A percentile compares a stretch with the other conserved stretches of the same genome.
Conservation (phyloP, 768 basidiomycete species). For the Agaricus sinodeliciosus region DNA sequence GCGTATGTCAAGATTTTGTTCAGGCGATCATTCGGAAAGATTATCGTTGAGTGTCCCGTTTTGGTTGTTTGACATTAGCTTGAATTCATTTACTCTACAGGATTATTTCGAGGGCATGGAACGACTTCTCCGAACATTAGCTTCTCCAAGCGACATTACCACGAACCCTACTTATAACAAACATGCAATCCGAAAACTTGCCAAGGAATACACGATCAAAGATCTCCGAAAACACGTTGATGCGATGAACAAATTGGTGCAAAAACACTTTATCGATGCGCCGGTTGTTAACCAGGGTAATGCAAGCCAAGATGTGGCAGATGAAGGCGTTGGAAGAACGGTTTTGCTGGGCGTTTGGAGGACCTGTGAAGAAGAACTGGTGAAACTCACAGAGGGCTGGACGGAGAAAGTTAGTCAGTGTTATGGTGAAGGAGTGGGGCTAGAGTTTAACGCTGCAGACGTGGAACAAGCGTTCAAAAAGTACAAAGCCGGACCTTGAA, state of each 20-base stretch:
- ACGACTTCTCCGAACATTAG: constrained; percentile 64
- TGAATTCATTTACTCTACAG: constrained; percentile 30
- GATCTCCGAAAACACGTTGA: constrained; percentile 89
- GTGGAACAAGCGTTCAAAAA: constrained; percentile 75
- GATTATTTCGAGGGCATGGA: constrained; percentile 95
- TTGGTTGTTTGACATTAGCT: neutral
- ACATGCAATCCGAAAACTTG: constrained; percentile 71
- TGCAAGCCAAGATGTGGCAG: constrained; percentile 1
- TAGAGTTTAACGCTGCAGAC: constrained; percentile 73
- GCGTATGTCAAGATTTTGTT: constrained; percentile 87
- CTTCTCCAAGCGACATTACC: constrained; percentile 50
- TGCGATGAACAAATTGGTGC: constrained; percentile 80
- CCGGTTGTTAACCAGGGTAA: constrained; percentile 22
- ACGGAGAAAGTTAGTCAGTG: constrained; percentile 65
- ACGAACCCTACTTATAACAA: constrained; percentile 72
- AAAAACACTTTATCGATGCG: constrained; percentile 89
- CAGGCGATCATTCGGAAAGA: constrained; percentile 77
- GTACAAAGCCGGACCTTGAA: constrained; percentile 31
- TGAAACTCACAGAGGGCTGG: constrained; percentile 68
- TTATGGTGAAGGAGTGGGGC: constrained; percentile 61
- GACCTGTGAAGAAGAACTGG: constrained; percentile 80
- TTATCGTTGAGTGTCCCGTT: constrained; percentile 48
- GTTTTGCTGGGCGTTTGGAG: constrained; percentile 77
- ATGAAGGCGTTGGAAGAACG: constrained; percentile 28
- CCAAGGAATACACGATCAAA: constrained; percentile 82